Evolutionary conservation across 2,329 filamentous ascomycete genomes (phyloP).

Genomic region (Epichloe elymi): DNA sequence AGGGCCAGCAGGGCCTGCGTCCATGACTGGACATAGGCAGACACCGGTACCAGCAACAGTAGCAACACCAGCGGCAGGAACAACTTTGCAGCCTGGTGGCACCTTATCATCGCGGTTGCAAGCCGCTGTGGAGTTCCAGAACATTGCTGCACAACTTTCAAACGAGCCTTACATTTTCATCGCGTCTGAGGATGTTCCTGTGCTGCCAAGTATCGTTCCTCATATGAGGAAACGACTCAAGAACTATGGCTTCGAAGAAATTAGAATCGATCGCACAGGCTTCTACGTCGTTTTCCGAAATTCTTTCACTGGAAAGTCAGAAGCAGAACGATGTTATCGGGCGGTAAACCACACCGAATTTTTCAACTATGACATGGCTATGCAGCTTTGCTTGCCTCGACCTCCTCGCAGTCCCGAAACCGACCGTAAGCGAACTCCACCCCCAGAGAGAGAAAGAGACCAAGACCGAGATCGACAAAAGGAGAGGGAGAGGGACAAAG

Average conservation of each 20-base stretch:
- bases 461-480: background rate
- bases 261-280: conserved; percentile 71
- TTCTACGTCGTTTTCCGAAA: conserved; percentile 90
- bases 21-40: conserved; percentile 21
- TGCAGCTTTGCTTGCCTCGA: conserved; percentile 53
- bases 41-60: background rate
- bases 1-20: conserved; percentile 51
- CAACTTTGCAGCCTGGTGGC: conserved; percentile 19
- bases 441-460: conserved; percentile 19
- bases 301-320: conserved; percentile 59
- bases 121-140: conserved; percentile 49
- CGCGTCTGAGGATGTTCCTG: conserved; percentile 72
- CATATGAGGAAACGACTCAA: conserved; percentile 87
- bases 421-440: conserved; percentile 21
- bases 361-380: conserved; percentile 84
- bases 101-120: conserved; percentile 16
- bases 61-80: background rate
- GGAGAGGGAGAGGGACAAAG: conserved; percentile 1
- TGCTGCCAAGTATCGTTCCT: conserved; percentile 69
- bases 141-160: conserved; percentile 56
- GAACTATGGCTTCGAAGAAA: conserved; percentile 65
- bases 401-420: conserved; percentile 12
- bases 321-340: conserved; percentile 68
- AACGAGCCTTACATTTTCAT: conserved; percentile 85
- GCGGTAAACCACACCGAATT: conserved; percentile 69